Conservation (phyloP, 2,329 filamentous ascomycete species). For the Fulvia fulva region DNA sequence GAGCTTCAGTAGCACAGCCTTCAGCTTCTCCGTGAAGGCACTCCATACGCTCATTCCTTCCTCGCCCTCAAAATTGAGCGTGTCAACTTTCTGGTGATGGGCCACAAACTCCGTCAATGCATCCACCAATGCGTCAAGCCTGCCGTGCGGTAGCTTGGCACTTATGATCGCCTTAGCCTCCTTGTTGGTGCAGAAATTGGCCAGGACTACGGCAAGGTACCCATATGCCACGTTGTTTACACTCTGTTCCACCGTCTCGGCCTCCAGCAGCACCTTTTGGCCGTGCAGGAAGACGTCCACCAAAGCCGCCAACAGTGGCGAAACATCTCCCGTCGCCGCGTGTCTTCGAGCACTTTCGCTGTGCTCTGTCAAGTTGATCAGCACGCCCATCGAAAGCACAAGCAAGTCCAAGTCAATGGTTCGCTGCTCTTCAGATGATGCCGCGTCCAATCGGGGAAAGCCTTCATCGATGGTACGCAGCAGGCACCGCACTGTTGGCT, state of each 20-base stretch:
- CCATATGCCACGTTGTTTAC: conserved; percentile 79
- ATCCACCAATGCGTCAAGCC: conserved; percentile 49
- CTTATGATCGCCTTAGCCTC: conserved; percentile 36
- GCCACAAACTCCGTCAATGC: conserved; percentile 60
- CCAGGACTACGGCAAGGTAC: conserved; percentile 79
- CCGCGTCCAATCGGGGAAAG: conserved; percentile 22
- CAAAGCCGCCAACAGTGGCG: conserved; percentile 21
- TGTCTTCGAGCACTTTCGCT: conserved; percentile 53
- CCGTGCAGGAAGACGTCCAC: conserved; percentile 28
- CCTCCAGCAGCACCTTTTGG: conserved; percentile 43
- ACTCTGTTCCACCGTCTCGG: conserved; percentile 65
- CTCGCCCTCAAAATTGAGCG: conserved; percentile 44
- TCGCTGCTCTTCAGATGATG: conserved; percentile 48
- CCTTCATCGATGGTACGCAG: conserved; percentile 24
- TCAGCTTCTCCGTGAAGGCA: conserved; percentile 53
- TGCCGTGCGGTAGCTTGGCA: conserved; percentile 43
- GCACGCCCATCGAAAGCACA: conserved; percentile 71
- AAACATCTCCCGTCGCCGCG: conserved; percentile 8
- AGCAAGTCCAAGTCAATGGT: conserved; percentile 61
- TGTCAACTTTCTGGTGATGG: conserved; percentile 58
- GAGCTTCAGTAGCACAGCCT: conserved; percentile 46
- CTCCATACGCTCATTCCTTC: conserved; percentile 45
- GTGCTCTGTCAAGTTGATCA: conserved; percentile 85
- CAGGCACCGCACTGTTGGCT: conserved; percentile 45
- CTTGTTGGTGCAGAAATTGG: conserved; percentile 66